Percentiles rank a stretch among this genome's conserved stretches.
These are phyloP conservation scores for Debaryomyces subglobosus DNA, from an alignment of 1,139 yeast genomes.

Conservation along the genomic window DNA sequence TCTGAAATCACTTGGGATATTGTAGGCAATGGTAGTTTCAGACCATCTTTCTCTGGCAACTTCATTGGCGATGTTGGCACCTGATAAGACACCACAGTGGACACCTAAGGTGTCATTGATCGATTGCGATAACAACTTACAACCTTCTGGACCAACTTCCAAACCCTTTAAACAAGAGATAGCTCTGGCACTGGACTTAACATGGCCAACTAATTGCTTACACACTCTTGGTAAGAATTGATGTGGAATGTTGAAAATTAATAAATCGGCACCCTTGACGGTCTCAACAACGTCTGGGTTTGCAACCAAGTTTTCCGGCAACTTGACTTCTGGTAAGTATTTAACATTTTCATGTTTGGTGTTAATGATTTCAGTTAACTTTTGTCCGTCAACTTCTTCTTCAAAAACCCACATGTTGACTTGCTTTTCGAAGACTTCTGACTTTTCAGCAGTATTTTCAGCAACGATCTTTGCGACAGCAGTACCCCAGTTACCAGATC, in stretches of 20 bases:
- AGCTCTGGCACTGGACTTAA: conserved; percentile 72
- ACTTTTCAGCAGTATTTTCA: conserved; percentile 74
- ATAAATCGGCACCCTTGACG: conserved; percentile 75
- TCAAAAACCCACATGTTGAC: conserved; percentile 97
- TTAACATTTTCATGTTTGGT: conserved; percentile 85
- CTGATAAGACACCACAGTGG: conserved; percentile 91
- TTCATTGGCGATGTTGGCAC: conserved; percentile 94
- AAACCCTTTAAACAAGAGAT: conserved; percentile 93
- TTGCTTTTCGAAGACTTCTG: conserved; percentile 62
- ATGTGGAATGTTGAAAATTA: conserved; percentile 92
- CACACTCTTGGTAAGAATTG: conserved; percentile 81
- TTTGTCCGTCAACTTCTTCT: conserved; percentile 70
- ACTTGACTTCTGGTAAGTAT: conserved; percentile 77
- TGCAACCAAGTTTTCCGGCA: conserved; percentile 82
- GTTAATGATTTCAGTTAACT: conserved; percentile 85
- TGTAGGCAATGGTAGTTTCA: conserved; percentile 92
- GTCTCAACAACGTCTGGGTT: conserved; percentile 78
- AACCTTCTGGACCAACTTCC: conserved; percentile 78
- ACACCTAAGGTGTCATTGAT: conserved; percentile 78
- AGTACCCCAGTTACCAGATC: conserved; percentile 92
- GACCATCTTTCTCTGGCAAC: conserved; percentile 93
- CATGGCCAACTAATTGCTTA: conserved; percentile 73
- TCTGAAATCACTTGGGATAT: conserved; percentile 65
- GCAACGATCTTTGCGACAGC: conserved; percentile 93
- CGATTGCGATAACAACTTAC: conserved; percentile 74